These are phyloP conservation scores for Trichoderma cornu-damae DNA, from an alignment of 2,329 filamentous ascomycete species.

Conservation along the genomic window DNA sequence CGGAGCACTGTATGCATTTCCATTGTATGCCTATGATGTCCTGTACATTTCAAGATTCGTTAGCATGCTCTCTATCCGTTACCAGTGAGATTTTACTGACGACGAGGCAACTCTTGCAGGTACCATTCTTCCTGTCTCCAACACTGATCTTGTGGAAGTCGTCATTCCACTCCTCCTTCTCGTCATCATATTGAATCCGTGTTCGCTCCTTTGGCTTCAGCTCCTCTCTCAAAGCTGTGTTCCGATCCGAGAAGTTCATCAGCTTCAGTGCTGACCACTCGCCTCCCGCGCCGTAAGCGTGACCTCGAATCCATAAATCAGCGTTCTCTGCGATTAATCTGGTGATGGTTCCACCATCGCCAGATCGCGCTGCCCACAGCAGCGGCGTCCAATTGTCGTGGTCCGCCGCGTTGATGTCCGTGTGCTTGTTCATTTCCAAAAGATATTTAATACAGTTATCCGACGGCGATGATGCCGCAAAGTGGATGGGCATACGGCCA, in stretches of 20 bases:
- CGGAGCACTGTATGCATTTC: not conserved
- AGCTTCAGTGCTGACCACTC: not conserved
- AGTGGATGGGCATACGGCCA: not conserved
- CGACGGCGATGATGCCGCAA: not conserved
- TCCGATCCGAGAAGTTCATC: not conserved
- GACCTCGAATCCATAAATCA: not conserved
- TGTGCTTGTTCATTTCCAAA: not conserved
- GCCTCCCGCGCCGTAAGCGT: too few species aligned
- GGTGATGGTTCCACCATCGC: too few species aligned
- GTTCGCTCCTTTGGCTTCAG: not conserved
- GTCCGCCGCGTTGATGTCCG: not conserved
- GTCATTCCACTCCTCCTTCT: not conserved
- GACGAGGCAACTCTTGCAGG: not conserved
- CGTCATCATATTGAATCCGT: not conserved
- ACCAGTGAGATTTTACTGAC: not conserved
- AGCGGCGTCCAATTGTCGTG: not conserved
- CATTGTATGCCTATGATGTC: not conserved
- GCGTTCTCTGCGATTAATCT: not conserved
- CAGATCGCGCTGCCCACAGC: not conserved
- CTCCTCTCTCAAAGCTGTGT: not conserved
- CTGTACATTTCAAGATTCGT: too few species aligned
- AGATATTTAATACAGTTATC: not conserved
- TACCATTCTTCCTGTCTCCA: not conserved
- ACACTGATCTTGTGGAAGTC: too few species aligned
- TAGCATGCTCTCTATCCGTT: too few species aligned